Percentiles rank a stretch among this genome's conserved stretches.
Conservation (phyloP, 1,284 basidiomycete genomes). For the Fomitiporia mediterranea region DNA sequence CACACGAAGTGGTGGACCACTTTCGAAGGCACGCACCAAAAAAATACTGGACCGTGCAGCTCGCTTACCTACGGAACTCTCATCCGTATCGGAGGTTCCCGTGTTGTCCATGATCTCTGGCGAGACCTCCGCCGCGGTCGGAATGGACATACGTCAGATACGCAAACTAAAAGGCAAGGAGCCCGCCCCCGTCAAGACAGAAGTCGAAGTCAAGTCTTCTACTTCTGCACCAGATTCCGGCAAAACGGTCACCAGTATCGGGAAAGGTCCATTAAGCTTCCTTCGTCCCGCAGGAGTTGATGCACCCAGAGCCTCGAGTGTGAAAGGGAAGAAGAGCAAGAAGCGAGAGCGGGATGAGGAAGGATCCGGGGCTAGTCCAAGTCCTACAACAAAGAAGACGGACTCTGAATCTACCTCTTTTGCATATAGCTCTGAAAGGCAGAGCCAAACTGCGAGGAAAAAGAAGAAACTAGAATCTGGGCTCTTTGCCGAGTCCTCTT, state of each 20-base stretch:
- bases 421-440: not conserved
- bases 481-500: too few relatives aligned
- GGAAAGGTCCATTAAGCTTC: constrained; percentile 12
- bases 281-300: constrained; percentile 19
- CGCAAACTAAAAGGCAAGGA: constrained; percentile 6
- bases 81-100: constrained; percentile 1
- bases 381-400: not conserved
- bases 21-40: not conserved
- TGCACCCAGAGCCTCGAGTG: constrained; percentile 4
- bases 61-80: not conserved
- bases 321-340: not conserved
- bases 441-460: constrained; percentile 5
- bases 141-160: constrained; percentile 14
- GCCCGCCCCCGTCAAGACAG: not conserved
- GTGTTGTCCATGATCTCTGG: constrained; percentile 17
- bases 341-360: constrained; percentile 9
- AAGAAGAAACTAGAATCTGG: constrained; percentile 9
- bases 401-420: not conserved
- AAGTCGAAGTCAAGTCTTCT: not conserved
- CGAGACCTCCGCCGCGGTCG: constrained; percentile 11
- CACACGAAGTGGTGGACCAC: not conserved
- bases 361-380: not conserved
- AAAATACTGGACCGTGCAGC: not conserved
- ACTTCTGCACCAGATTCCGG: not conserved
- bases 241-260: not conserved